Evolutionary conservation across 148 eudicot genomes (phyloP).

Genomic region (Beta vulgaris): DNA sequence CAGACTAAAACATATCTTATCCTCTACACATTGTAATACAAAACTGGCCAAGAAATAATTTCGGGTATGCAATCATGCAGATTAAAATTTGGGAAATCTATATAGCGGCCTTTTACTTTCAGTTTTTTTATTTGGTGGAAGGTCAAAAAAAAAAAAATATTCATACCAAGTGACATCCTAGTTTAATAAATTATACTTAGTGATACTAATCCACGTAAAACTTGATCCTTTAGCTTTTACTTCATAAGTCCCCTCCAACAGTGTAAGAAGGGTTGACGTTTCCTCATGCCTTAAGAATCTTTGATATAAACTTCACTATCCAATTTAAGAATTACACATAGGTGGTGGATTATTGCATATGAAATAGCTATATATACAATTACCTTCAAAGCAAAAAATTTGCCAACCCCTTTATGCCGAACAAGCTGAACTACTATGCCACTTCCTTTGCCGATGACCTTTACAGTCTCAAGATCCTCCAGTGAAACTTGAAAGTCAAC

Average conservation of each 20-base stretch:
- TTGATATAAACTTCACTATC: neutral
- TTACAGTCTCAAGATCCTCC: conserved; percentile 95
- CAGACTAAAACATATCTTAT: too few relatives aligned
- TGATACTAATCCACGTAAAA: too few relatives aligned
- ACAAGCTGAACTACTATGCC: conserved; percentile 99
- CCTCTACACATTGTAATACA: too few relatives aligned
- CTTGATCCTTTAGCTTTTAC: neutral
- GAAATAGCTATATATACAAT: neutral
- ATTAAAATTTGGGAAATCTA: too few relatives aligned
- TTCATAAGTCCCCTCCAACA: neutral
- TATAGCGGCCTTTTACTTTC: too few relatives aligned
- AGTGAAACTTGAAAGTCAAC: conserved; percentile 75
- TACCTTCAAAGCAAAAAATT: conserved; percentile 92
- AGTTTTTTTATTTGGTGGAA: too few relatives aligned
- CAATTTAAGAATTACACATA: neutral
- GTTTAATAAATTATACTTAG: too few relatives aligned
- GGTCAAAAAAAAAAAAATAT: too few relatives aligned
- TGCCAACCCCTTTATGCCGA: conserved; percentile 94
- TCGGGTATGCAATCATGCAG: too few relatives aligned
- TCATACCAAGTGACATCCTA: too few relatives aligned
- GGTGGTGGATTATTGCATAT: neutral
- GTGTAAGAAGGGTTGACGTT: neutral
- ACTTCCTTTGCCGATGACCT: conserved; percentile 96
- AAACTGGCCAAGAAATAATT: too few relatives aligned
- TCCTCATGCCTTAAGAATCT: neutral